A percentile compares a stretch with the other conserved stretches of the same genome.
phyloP scores from a whole-genome alignment of 2,329 filamentous ascomycete species.

The Aspergillus sp. region DNA sequence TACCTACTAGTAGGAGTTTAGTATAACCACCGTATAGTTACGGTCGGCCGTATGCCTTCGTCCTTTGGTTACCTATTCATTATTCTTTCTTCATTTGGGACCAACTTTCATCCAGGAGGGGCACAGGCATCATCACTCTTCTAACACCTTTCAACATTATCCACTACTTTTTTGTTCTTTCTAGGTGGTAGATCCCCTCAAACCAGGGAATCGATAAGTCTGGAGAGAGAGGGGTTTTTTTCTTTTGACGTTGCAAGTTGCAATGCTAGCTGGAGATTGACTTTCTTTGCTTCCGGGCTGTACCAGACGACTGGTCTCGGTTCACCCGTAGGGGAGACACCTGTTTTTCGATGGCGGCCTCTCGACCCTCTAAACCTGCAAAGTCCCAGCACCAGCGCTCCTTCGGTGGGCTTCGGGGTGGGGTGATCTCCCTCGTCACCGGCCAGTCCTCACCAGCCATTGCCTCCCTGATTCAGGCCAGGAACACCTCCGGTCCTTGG shows the following conservation, averaged over 20 bases:
- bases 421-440: slow-evolving; percentile 28
- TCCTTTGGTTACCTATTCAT: background rate
- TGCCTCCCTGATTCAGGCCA: slow-evolving; percentile 25
- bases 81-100: background rate
- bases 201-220: background rate
- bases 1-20: background rate
- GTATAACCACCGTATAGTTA: background rate
- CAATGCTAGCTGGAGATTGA: slow-evolving; percentile 6
- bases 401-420: slow-evolving; percentile 25
- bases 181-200: background rate
- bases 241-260: slow-evolving; percentile 7
- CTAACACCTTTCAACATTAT: background rate
- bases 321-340: slow-evolving; percentile 5
- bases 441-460: slow-evolving; percentile 27
- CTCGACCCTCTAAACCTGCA: slow-evolving; percentile 15
- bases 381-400: slow-evolving; percentile 23
- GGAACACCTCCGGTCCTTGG: slow-evolving; percentile 30
- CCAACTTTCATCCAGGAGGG: slow-evolving; percentile 2
- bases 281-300: slow-evolving; percentile 6
- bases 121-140: background rate
- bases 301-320: slow-evolving; percentile 17
- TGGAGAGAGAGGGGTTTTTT: no score
- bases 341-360: slow-evolving; percentile 4
- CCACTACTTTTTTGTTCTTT: background rate
- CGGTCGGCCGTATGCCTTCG: background rate